phyloP scores from a whole-genome alignment of 1,284 basidiomycete genomes.

The Cutaneotrichosporon cavernicola region DNA sequence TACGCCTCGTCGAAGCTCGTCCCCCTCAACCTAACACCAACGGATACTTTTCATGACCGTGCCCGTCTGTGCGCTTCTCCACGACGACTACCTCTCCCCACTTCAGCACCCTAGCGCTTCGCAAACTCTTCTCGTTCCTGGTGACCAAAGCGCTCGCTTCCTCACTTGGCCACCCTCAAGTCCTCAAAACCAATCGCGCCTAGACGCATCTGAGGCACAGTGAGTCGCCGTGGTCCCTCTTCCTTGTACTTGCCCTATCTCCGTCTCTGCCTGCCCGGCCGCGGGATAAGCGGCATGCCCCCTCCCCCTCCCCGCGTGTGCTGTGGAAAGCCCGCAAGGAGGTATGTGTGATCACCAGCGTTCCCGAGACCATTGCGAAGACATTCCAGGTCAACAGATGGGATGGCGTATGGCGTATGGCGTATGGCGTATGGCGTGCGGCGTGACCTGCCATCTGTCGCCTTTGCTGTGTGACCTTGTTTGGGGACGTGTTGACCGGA shows the following conservation, averaged over 20 bases:
- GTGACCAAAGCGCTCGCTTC: too few relatives aligned
- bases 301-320: too few relatives aligned
- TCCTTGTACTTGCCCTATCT: neutral
- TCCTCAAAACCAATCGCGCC: constrained; percentile 4
- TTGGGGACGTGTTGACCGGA: too few relatives aligned
- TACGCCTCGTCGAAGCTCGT: too few relatives aligned
- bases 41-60: too few relatives aligned
- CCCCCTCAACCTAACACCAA: too few relatives aligned
- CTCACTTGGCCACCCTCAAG: neutral
- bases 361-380: neutral
- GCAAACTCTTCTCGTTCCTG: too few relatives aligned
- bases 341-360: neutral
- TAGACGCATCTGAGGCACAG: neutral
- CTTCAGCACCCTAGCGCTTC: too few relatives aligned
- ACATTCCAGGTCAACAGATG: neutral
- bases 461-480: too few relatives aligned
- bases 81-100: too few relatives aligned
- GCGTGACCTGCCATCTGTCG: neutral
- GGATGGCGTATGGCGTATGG: neutral
- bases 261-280: neutral
- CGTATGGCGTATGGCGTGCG: neutral
- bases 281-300: too few relatives aligned
- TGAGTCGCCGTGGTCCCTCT: neutral
- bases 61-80: too few relatives aligned
- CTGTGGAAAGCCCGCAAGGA: neutral